phyloP scores from a whole-genome alignment of 2,329 filamentous ascomycete genomes.

The Karstenula rhodostoma region DNA sequence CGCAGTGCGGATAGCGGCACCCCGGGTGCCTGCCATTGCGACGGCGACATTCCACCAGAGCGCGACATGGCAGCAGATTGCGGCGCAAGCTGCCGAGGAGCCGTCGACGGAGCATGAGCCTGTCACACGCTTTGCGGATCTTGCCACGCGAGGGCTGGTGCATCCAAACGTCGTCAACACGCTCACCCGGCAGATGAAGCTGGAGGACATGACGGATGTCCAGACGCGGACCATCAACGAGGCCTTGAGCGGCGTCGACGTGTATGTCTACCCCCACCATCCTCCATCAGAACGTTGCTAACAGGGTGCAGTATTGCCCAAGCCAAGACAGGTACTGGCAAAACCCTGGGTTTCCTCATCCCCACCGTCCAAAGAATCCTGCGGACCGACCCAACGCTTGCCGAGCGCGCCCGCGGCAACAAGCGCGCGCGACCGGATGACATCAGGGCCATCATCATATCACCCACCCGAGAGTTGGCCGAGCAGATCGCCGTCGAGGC shows the following conservation, averaged over 20 bases:
- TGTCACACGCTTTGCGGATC: slow-evolving; percentile 55
- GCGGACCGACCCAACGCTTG: slow-evolving; percentile 67
- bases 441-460: slow-evolving; percentile 68
- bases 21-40: slow-evolving; percentile 30
- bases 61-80: slow-evolving; percentile 47
- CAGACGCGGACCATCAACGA: slow-evolving; percentile 84
- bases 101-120: slow-evolving; percentile 31
- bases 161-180: slow-evolving; percentile 71
- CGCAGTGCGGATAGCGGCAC: slow-evolving; percentile 28
- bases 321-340: slow-evolving; percentile 96
- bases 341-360: slow-evolving; percentile 91
- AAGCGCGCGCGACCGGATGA: slow-evolving; percentile 58
- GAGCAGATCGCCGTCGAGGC: slow-evolving; percentile 77
- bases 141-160: slow-evolving; percentile 60
- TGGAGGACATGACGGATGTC: slow-evolving; percentile 90
- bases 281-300: slow-evolving; percentile 15
- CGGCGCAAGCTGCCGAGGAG: slow-evolving; percentile 31
- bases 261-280: slow-evolving; percentile 64
- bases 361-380: slow-evolving; percentile 85
- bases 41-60: slow-evolving; percentile 51
- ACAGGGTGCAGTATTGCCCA: slow-evolving; percentile 70
- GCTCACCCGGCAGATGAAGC: slow-evolving; percentile 75
- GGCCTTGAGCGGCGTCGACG: slow-evolving; percentile 79
- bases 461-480: slow-evolving; percentile 69
- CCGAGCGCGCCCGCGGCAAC: slow-evolving; percentile 51